Evolutionary conservation across 768 basidiomycete species (phyloP), one percentile per base, ranked within the genome.

Genomic region (Leccinum boreale): DNA sequence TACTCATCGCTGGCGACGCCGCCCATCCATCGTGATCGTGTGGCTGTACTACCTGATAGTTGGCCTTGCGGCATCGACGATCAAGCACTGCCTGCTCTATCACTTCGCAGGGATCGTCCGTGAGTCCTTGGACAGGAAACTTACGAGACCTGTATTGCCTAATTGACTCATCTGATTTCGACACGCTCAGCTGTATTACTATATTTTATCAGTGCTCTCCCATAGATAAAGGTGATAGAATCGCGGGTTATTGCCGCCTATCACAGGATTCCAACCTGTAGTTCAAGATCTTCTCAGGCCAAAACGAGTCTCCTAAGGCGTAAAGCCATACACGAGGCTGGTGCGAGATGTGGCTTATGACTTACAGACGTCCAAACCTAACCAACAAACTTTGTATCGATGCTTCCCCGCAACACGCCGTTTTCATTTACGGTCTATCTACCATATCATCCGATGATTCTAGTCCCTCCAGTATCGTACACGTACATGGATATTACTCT

Each of bases 391-490:
- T 64, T 60, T 66, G 63, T 21, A 35, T 44, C 48, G 50, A 52
- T 26, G n/a, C 63, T 68, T 68, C 67, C 68, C 67, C 67, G 50
- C 67, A 68, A 61, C 68, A 68, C 23, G 68, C 54, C 5, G 28
- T 15, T 60, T 68, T 68, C 67, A 68, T 68, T 69, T 67, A 59
- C 56, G 42, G 55, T 42, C 51, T 33, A 47, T 49, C 39, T 35
- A 17, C 58, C 57, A 49, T 42, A 42, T 52, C 56, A 50, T 58
- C 48, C 36, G 33, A 54, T 29, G 9, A 44, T 54, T 62, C 53
- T 57, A 36, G 47, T 36, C 26, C n/a, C 31, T 56, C 48, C 64
- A 42, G 31, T 56, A 42, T 6, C 36, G 29, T 67, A 58, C 62
- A 67, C 65, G 31, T 56, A 54, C 56, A 45, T 3, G 49, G 56